Conservation (phyloP, 1,139 yeast species). For the Sugiyamaella pinicola region DNA sequence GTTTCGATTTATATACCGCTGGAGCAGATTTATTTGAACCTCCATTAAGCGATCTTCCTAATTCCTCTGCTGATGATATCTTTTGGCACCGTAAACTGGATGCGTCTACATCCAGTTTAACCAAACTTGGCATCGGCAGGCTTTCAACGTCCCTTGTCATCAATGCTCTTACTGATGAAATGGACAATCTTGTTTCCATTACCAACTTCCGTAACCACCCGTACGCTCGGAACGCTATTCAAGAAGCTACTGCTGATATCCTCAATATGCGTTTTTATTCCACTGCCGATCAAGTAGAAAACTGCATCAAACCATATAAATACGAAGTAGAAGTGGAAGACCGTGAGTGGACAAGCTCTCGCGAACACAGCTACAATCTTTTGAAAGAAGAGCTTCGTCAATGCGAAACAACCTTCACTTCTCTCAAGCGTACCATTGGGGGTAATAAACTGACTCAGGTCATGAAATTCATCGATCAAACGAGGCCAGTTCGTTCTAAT, state of each 20-base stretch:
- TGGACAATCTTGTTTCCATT: slow-evolving; percentile 67
- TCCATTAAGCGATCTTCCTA: slow-evolving; percentile 55
- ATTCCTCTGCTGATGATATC: slow-evolving; percentile 62
- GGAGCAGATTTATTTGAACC: slow-evolving; percentile 45
- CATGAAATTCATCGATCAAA: slow-evolving; percentile 63
- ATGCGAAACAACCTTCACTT: slow-evolving; percentile 66
- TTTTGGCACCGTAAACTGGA: slow-evolving; percentile 92
- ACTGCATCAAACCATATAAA: slow-evolving; percentile 95
- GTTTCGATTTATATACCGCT: slow-evolving; percentile 3
- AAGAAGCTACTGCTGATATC: slow-evolving; percentile 82
- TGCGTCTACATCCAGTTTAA: slow-evolving; percentile 75
- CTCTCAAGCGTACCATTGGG: slow-evolving; percentile 75
- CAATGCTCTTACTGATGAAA: slow-evolving; percentile 74
- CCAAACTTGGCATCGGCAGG: slow-evolving; percentile 93
- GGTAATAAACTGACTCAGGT: slow-evolving; percentile 82
- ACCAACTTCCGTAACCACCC: slow-evolving; percentile 85
- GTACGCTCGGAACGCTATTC: slow-evolving; percentile 75
- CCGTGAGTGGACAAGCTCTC: slow-evolving; percentile 84
- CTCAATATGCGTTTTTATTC: slow-evolving; percentile 77
- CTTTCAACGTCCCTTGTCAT: slow-evolving; percentile 81
- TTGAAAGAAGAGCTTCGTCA: slow-evolving; percentile 84
- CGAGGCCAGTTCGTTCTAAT: slow-evolving; percentile 41
- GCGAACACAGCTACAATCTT: slow-evolving; percentile 72
- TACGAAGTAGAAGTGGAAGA: slow-evolving; percentile 96
- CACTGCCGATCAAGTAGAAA: slow-evolving; percentile 97